Evolutionary conservation across 2,329 filamentous ascomycete species (phyloP).

Genomic region (Aciculosporium take): DNA sequence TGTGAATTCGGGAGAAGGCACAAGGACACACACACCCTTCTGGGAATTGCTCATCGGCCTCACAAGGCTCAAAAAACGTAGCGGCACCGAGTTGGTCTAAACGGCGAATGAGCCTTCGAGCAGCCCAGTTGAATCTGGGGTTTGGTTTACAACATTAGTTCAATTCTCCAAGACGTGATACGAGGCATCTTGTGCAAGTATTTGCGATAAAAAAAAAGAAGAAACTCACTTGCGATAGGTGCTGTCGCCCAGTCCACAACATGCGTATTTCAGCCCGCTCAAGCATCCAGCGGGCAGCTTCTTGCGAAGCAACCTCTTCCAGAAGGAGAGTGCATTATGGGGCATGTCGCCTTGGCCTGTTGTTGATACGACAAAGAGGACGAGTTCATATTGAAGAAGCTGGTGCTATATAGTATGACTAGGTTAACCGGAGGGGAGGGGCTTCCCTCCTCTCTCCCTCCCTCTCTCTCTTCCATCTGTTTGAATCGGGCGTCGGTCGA

Average conservation of each 20-base stretch:
- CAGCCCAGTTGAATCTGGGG: conserved; percentile 77
- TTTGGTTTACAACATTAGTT: neutral
- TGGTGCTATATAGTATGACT: conserved; percentile 26
- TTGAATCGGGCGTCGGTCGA: conserved; percentile 6
- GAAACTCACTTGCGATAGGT: conserved; percentile 69
- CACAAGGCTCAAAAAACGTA: conserved; percentile 62
- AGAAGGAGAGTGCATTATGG: conserved; percentile 66
- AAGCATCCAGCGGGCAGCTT: conserved; percentile 61
- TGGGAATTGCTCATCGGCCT: conserved; percentile 85
- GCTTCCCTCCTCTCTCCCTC: neutral
- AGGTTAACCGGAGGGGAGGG: neutral
- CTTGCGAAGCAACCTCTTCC: conserved; percentile 70
- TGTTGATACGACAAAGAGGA: conserved; percentile 76
- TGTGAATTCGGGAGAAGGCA: conserved; percentile 9
- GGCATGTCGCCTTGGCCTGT: conserved; percentile 93
- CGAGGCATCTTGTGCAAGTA: neutral
- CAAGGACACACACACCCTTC: conserved; percentile 52
- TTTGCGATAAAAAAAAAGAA: neutral
- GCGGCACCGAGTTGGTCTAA: conserved; percentile 70
- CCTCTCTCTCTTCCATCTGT: neutral
- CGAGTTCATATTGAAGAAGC: conserved; percentile 38
- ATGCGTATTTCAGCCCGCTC: conserved; percentile 55
- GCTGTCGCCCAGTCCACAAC: conserved; percentile 86
- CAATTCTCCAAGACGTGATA: neutral
- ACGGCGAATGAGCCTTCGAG: conserved; percentile 73